phyloP scores from a whole-genome alignment of 2,329 filamentous ascomycete species.

The Escovopsis sp. region DNA sequence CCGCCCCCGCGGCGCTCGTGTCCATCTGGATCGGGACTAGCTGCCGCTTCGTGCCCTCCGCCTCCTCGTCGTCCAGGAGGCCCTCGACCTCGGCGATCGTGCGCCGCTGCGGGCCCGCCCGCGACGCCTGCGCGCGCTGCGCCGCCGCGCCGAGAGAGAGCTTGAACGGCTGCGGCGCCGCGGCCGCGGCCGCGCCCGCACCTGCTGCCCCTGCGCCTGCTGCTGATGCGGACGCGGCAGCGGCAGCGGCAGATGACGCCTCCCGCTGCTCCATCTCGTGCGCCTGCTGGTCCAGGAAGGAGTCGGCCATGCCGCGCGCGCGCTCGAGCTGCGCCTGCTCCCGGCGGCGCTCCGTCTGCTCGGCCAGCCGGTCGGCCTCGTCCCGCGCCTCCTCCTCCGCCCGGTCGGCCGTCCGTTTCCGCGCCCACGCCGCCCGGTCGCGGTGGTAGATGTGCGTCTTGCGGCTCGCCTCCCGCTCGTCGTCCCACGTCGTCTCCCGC shows the following conservation, averaged over 20 bases:
- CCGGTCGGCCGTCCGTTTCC: constrained; percentile 62
- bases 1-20: constrained; percentile 42
- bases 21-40: constrained; percentile 77
- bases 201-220: constrained; percentile 64
- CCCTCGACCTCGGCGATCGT: constrained; percentile 91
- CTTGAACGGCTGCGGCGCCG: constrained; percentile 70
- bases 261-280: constrained; percentile 51
- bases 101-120: constrained; percentile 46
- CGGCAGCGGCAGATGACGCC: constrained; percentile 25
- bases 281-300: constrained; percentile 75
- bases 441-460: constrained; percentile 73
- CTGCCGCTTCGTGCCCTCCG: constrained; percentile 54
- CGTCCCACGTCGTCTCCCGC: constrained; percentile 60
- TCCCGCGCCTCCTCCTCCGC: constrained; percentile 63
- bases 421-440: constrained; percentile 72
- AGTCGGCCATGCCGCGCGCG: constrained; percentile 73
- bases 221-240: constrained; percentile 34
- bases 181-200: constrained; percentile 33
- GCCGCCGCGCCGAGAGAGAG: constrained; percentile 81
- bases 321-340: constrained; percentile 61
- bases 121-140: constrained; percentile 50
- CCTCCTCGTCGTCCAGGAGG: constrained; percentile 87
- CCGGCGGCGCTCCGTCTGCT: constrained; percentile 58
- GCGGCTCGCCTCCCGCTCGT: constrained; percentile 63
- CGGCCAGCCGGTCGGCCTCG: constrained; percentile 65